A percentile compares a stretch with the other conserved stretches of the same genome.
Evolutionary conservation across 768 basidiomycete species (phyloP).

Genomic region (Pulveroboletus sp.): DNA sequence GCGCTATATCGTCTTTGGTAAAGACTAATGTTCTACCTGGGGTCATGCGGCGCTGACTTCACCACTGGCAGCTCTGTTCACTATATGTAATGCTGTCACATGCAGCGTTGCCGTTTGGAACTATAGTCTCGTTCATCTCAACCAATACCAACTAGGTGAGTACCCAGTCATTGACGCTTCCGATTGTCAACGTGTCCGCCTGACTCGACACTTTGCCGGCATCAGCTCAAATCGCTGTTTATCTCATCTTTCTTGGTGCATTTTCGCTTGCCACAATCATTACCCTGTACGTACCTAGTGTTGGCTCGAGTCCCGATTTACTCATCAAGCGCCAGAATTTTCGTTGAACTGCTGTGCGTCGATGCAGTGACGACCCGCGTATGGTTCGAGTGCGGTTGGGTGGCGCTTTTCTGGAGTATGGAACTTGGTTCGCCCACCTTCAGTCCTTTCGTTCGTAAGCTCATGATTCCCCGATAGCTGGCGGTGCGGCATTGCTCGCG

Average conservation of each 20-base stretch:
- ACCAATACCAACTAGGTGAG: slow-evolving; percentile 40
- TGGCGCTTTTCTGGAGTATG: slow-evolving; percentile 52
- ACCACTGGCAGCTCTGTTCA: slow-evolving; percentile 50
- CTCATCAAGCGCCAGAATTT: slow-evolving; percentile 38
- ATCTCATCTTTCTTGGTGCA: slow-evolving; percentile 57
- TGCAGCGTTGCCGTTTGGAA: slow-evolving; percentile 71
- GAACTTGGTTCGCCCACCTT: slow-evolving; percentile 48
- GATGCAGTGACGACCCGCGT: slow-evolving; percentile 54
- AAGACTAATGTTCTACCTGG: no score
- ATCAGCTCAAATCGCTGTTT: slow-evolving; percentile 50
- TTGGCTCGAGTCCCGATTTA: not conserved
- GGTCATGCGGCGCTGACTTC: no score
- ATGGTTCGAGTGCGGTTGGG: slow-evolving; percentile 70
- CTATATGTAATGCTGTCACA: slow-evolving; percentile 61
- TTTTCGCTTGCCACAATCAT: slow-evolving; percentile 56
- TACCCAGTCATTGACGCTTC: no score
- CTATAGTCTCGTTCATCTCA: slow-evolving; percentile 42
- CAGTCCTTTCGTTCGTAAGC: not conserved
- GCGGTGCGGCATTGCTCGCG: slow-evolving; percentile 47
- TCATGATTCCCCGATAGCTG: slow-evolving; percentile 37
- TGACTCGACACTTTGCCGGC: slow-evolving; percentile 8
- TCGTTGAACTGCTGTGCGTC: slow-evolving; percentile 52
- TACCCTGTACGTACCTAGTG: slow-evolving; percentile 44
- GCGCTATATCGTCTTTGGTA: slow-evolving; percentile 63
- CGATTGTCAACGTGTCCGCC: no score